Base-by-base conservation (phyloP, 2,329 filamentous ascomycete genomes). In the Microcera coccophila region DNA sequence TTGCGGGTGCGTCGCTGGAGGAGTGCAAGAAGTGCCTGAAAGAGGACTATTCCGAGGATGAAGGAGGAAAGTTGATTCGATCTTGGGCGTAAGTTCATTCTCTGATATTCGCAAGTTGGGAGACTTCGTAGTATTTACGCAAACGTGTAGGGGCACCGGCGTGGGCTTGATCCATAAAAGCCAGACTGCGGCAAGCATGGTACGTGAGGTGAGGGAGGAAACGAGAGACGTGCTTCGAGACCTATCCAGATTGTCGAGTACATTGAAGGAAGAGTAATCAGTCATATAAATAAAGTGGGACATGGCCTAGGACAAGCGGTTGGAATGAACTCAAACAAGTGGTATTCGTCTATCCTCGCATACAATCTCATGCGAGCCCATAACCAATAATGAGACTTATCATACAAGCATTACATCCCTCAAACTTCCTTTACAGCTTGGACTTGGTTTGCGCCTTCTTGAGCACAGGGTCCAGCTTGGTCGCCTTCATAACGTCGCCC, bases 401-500 rank as follows among this genome's bases (percentile, higher is more conserved):
- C 52, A 48, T 58, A 53, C 47, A 58, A 40, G 38, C 26, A 21
- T 19, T 18, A 44, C 29, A 33, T 24, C 36, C 19, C 22, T 20
- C 22, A 39, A 22, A 15, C 31, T 32, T 15, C 34, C 36, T 35
- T 74, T 82, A 90, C 71, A 95, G 73, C 79, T 95, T 95, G 57
- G 87, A 79, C 77, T 88, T 87, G 60, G 73, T 76, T 74, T 89
- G 85, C 28, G 87, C 86, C 77, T 90, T 93, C 78, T 89, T 90
- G 53, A 95, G 73, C 60, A 97, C 85, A 31, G 89, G 87, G 71
- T 96, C 90, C 70, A 96, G 81, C 82, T 94, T 95, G 47, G 90
- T 96, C 28, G 93, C 87, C 81, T 96, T 96, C 91, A 97, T 97
- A 48, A 97, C 82, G 67, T 97, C 90, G 51, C 93, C 93, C 81